Conservation (phyloP, 768 basidiomycete genomes). For the Hygrocybe coccinea region DNA sequence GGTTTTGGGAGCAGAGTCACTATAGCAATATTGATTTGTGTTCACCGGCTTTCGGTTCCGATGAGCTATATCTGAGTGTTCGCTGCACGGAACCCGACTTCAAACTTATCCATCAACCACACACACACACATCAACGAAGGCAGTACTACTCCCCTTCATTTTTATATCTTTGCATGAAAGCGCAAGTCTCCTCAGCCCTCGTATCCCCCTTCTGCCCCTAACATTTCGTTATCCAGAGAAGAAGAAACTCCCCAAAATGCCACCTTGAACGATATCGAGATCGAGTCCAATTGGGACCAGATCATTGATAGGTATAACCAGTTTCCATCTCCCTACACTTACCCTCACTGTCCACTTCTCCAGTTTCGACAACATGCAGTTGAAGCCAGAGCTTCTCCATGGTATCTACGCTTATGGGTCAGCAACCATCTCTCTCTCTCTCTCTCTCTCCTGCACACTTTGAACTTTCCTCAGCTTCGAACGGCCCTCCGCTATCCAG, state of each 20-base stretch:
- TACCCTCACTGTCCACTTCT: not conserved
- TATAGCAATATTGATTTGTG: not conserved
- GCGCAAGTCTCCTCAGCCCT: not conserved
- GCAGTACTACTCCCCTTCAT: conserved; percentile 7
- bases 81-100: not conserved
- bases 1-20: not conserved
- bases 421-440: conserved; percentile 24
- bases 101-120: not conserved
- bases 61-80: too few relatives aligned
- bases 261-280: conserved; percentile 56
- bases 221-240: conserved; percentile 30
- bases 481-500: conserved; percentile 97
- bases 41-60: not conserved
- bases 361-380: conserved; percentile 95
- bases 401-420: conserved; percentile 98
- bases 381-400: conserved; percentile 92
- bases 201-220: not conserved
- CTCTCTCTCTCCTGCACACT: conserved; percentile 5
- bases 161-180: not conserved
- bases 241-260: conserved; percentile 73
- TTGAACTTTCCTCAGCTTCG: conserved; percentile 58
- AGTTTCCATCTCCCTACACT: not conserved
- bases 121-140: not conserved
- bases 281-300: conserved; percentile 99
- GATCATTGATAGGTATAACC: conserved; percentile 78